phyloP scores from a whole-genome alignment of 2,329 filamentous ascomycete species.

The Clonostachys rhizophaga region DNA sequence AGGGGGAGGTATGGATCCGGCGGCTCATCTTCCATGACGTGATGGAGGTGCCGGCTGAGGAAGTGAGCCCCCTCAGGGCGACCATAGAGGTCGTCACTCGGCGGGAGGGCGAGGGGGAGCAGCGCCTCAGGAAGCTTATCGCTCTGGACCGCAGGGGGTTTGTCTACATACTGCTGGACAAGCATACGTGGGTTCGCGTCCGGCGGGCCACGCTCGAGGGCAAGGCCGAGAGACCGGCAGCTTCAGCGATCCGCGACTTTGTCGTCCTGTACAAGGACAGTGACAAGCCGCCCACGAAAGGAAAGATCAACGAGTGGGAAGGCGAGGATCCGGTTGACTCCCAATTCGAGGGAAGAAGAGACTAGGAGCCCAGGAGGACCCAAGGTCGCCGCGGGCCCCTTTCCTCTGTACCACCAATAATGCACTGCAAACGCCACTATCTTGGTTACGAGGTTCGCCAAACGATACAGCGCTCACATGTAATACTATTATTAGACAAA shows the following conservation, averaged over 20 bases:
- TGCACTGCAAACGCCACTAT: too few species aligned
- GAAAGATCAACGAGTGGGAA: too few species aligned
- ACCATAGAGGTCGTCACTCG: neutral
- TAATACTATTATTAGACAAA: too few species aligned
- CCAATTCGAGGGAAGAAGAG: too few species aligned
- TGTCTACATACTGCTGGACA: conserved; percentile 11
- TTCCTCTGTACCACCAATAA: too few species aligned
- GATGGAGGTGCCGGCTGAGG: conserved; percentile 10
- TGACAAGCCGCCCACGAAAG: too few species aligned
- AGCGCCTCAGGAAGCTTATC: conserved; percentile 4
- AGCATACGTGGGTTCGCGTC: conserved; percentile 16
- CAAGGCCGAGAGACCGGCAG: conserved; percentile 16
- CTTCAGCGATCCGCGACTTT: conserved; percentile 12
- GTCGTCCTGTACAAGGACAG: neutral
- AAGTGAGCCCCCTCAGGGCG: conserved; percentile 3
- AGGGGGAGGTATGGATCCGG: conserved; percentile 7
- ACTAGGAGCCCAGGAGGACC: too few species aligned
- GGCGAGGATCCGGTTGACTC: too few species aligned
- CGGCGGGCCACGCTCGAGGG: conserved; percentile 24
- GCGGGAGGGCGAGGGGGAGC: neutral
- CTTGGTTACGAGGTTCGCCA: too few species aligned
- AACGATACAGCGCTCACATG: too few species aligned
- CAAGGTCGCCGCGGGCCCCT: too few species aligned
- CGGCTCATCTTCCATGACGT: conserved; percentile 33
- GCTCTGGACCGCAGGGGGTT: conserved; percentile 6